A percentile compares a stretch with the other conserved stretches of the same genome.
Conservation (phyloP, 495 filamentous ascomycete species). For the Daldinia loculata region DNA sequence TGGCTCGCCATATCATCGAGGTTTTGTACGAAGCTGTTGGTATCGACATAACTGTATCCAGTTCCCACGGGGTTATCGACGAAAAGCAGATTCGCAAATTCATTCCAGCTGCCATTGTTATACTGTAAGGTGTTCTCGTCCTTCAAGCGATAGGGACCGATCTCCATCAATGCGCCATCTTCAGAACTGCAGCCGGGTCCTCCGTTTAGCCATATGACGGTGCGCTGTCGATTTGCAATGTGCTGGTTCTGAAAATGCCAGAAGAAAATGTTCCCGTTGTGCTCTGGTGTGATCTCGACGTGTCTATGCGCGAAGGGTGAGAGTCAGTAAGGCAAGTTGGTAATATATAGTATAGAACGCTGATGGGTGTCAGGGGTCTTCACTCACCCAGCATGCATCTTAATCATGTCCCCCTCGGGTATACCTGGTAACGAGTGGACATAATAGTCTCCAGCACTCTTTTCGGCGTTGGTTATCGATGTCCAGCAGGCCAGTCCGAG, state of each 20-base stretch:
- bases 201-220: conserved; percentile 96
- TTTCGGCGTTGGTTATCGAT: conserved; percentile 47
- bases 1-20: conserved; percentile 88
- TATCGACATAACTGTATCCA: conserved; percentile 93
- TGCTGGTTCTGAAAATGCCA: conserved; percentile 97
- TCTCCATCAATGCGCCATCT: conserved; percentile 97
- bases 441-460: conserved; percentile 85
- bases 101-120: conserved; percentile 94
- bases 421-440: conserved; percentile 83
- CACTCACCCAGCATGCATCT: conserved; percentile 97
- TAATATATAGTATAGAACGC: conserved; percentile 8
- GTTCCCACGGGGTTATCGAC: conserved; percentile 97
- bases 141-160: conserved; percentile 90
- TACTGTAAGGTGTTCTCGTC: conserved; percentile 75
- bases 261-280: conserved; percentile 95
- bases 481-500: conserved; percentile 48
- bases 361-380: not conserved
- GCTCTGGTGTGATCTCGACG: conserved; percentile 82
- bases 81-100: conserved; percentile 95
- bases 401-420: conserved; percentile 81
- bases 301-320: conserved; percentile 64
- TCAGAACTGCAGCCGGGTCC: conserved; percentile 96
- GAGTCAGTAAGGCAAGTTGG: conserved; percentile 42
- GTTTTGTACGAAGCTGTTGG: conserved; percentile 83
- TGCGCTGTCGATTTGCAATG: conserved; percentile 90